phyloP scores from a whole-genome alignment of 805 yeast genomes.

The Suhomyces canberraensis region DNA sequence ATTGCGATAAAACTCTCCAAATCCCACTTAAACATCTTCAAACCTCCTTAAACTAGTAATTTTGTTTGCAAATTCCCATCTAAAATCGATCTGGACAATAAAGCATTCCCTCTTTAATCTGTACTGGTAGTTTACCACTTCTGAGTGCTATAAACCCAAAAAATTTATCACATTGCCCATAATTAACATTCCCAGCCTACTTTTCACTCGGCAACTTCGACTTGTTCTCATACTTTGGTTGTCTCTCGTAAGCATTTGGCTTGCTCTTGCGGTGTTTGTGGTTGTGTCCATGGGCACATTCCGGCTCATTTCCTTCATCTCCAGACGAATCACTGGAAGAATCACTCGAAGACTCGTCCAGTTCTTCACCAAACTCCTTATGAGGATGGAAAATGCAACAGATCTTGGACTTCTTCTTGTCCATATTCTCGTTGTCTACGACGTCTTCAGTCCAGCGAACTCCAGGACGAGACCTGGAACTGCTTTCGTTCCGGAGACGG shows the following conservation, averaged over 20 bases:
- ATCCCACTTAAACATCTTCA: no score
- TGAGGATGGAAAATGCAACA: conserved; percentile 87
- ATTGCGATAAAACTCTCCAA: no score
- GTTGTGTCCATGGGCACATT: conserved; percentile 25
- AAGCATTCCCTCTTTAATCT: no score
- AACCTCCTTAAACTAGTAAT: no score
- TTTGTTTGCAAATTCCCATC: no score
- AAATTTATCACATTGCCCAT: no score
- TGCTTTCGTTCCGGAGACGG: conserved; percentile 5
- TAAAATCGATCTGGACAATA: no score
- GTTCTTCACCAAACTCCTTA: conserved; percentile 49
- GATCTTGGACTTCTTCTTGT: conserved; percentile 86
- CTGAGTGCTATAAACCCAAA: no score
- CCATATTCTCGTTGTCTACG: conserved; percentile 85
- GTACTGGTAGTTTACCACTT: no score
- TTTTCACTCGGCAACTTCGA: conserved; percentile 2
- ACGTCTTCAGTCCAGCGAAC: conserved; percentile 87
- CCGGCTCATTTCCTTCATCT: conserved; percentile 9
- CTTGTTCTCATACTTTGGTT: conserved; percentile 56
- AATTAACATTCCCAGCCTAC: no score
- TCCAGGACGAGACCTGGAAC: conserved; percentile 16
- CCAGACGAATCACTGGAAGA: conserved; percentile 26
- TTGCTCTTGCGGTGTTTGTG: conserved; percentile 29
- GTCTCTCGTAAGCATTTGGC: conserved; percentile 87
- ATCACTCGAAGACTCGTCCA: conserved; percentile 20